phyloP scores from a whole-genome alignment of 768 basidiomycete genomes.

The Collybia nuda region DNA sequence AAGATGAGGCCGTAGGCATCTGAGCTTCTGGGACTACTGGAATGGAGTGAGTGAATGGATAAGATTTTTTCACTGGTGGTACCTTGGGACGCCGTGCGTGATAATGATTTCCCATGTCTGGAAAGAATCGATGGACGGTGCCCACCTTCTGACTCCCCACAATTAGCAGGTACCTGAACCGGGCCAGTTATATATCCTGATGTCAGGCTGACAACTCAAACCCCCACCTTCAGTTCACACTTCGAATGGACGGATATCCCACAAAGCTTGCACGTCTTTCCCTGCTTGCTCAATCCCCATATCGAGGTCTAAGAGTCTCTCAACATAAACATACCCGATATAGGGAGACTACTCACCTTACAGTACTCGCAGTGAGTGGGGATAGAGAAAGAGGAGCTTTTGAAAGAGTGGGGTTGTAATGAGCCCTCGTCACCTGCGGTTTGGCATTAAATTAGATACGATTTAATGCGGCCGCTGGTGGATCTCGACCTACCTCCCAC shows the following conservation, averaged over 20 bases:
- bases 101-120: conserved; percentile 20
- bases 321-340: neutral
- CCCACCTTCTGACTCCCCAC: conserved; percentile 34
- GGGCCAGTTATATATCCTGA: neutral
- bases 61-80: conserved; percentile 3
- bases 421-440: conserved; percentile 70
- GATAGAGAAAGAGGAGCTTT: conserved; percentile 83
- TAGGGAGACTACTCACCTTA: conserved; percentile 46
- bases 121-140: conserved; percentile 20
- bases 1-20: conserved; percentile 56
- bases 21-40: conserved; percentile 15
- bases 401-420: conserved; percentile 74
- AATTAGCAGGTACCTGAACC: conserved; percentile 74
- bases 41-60: neutral
- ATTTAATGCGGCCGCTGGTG: conserved; percentile 6
- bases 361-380: conserved; percentile 83
- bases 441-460: conserved; percentile 8
- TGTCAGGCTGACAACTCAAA: too few species aligned
- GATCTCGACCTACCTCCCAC: conserved; percentile 54
- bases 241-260: conserved; percentile 80
- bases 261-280: conserved; percentile 80
- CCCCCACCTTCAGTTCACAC: conserved; percentile 80
- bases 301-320: conserved; percentile 60
- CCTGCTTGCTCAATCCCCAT: conserved; percentile 86
- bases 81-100: conserved; percentile 25